Evolutionary conservation across 2,329 filamentous ascomycete genomes (phyloP).

Genomic region (Fusarium austroafricanum): DNA sequence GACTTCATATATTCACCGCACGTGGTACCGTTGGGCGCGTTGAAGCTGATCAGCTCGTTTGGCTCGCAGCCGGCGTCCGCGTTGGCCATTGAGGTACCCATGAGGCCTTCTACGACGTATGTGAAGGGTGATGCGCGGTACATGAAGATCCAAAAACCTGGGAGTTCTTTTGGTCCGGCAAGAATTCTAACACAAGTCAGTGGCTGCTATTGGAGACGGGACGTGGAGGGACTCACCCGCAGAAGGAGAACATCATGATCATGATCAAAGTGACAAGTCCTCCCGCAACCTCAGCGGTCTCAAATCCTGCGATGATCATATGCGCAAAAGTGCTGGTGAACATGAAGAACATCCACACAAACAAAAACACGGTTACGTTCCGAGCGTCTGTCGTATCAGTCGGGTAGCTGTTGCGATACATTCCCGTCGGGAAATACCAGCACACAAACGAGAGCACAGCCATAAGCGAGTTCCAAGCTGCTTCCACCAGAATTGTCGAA

Average conservation of each 20-base stretch:
- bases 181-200: conserved; percentile 63
- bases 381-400: conserved; percentile 60
- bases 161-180: conserved; percentile 69
- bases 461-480: conserved; percentile 70
- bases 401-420: conserved; percentile 68
- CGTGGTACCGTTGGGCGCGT: conserved; percentile 63
- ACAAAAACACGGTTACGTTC: conserved; percentile 71
- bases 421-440: conserved; percentile 76
- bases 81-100: conserved; percentile 72
- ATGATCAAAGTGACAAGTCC: conserved; percentile 74
- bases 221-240: conserved; percentile 65
- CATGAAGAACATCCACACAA: conserved; percentile 72
- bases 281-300: conserved; percentile 71
- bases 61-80: conserved; percentile 68
- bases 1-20: conserved; percentile 66
- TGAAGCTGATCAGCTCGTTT: conserved; percentile 73
- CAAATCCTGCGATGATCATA: conserved; percentile 72
- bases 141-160: conserved; percentile 82
- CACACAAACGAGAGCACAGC: conserved; percentile 69
- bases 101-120: conserved; percentile 75
- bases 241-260: conserved; percentile 72
- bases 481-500: conserved; percentile 70
- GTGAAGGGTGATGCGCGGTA: conserved; percentile 80
- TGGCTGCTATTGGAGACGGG: rapidly evolving
- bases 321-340: conserved; percentile 74